A percentile compares a stretch with the other conserved stretches of the same genome.
These are phyloP conservation scores for Vanrija pseudolonga DNA, from an alignment of 1,284 basidiomycete species.

Conservation along the genomic window DNA sequence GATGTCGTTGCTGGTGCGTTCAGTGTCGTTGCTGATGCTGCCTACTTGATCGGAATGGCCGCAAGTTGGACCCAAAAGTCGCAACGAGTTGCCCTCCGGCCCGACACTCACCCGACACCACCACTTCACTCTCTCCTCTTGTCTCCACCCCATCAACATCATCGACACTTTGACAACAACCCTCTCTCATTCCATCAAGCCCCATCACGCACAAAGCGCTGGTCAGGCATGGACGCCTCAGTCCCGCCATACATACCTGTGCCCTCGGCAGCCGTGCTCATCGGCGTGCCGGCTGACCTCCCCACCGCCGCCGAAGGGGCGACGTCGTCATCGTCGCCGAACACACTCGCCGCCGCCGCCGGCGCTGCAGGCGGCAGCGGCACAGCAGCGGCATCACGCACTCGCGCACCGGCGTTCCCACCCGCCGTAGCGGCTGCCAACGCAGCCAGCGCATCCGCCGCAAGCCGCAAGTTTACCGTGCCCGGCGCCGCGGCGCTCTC, in stretches of 20 bases:
- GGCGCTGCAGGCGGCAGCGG: not conserved
- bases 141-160: too few species aligned
- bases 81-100: too few species aligned
- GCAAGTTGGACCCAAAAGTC: too few species aligned
- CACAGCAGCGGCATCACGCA: not conserved
- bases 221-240: too few species aligned
- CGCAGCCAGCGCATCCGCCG: not conserved
- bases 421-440: constrained; percentile 5
- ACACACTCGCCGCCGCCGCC: not conserved
- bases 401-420: constrained; percentile 9
- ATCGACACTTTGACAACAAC: too few species aligned
- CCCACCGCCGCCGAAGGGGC: not conserved
- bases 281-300: constrained; percentile 1
- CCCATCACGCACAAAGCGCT: too few species aligned
- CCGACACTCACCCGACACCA: too few species aligned
- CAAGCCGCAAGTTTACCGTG: constrained; percentile 20
- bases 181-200: too few species aligned
- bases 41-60: too few species aligned
- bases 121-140: too few species aligned
- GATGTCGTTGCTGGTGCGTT: too few species aligned
- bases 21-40: too few species aligned
- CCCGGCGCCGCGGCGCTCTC: constrained; percentile 23
- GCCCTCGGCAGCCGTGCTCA: constrained; percentile 14
- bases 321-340: not conserved
- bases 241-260: constrained; percentile 19